Evolutionary conservation across 2,329 filamentous ascomycete species (phyloP), one percentile per base, ranked within the genome.

Genomic region (Chrysosporium keratinophilum): DNA sequence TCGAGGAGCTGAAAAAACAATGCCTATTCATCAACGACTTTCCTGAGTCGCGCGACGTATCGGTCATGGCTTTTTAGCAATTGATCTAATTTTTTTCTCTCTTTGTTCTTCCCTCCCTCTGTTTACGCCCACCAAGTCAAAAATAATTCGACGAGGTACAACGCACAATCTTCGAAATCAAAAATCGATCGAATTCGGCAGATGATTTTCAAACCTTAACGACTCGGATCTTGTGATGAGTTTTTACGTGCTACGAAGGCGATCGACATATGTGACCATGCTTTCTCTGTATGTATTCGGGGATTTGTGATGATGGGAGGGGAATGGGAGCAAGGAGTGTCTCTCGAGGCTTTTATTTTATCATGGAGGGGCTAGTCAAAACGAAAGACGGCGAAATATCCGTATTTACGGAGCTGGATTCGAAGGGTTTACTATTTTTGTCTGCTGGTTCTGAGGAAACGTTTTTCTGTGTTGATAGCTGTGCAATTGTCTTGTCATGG

Each of bases 341-440:
- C 2, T 17, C 35, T 45, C 33, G 23, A 23, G 39, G 5, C 7
- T 45, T 45, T 40, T 50, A 41, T 19, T 6, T 54, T 20, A 31
- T 47, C 50, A 53, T n/a, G 51, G 51, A 49, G 20, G 23, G 23
- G 17, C 45, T 54, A 49, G 51, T 54, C 51, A 52, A 52, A n/a
- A 45, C 23, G 35, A 35, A 34, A 7, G 23, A 49, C n/a, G 48
- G 48, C 39, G 48, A 50, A 43, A 50, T 42, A 52, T 52, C 50
- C 42, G 42, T 28, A 46, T 7, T 31, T 23, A 46, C 35, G 50
- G 50, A 46, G 50, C 43, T 46, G 50, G 10, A 46, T 19, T 17
- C 23, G 51, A 54, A 54, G 51, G 37, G 51, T 54, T 54, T 54
- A 49, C 51, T 15, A 49, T 17, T 20, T 35, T 42, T 35, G 41